Conservation (phyloP, 2,329 filamentous ascomycete species). For the Aspergillus awamori region DNA sequence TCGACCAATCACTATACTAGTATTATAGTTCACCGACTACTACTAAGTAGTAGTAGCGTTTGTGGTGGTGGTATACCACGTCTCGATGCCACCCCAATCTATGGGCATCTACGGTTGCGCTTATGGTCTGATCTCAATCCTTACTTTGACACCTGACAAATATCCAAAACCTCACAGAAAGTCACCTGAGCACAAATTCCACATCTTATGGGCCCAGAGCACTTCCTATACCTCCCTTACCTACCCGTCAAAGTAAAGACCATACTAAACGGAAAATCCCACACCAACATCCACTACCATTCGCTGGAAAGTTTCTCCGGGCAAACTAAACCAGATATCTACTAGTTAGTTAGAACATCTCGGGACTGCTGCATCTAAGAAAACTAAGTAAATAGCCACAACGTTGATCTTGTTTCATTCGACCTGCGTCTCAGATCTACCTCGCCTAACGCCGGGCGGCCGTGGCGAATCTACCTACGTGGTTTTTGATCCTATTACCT, state of each 20-base stretch:
- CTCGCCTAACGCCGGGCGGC: neutral
- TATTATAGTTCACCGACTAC: neutral
- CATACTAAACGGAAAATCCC: too few species aligned
- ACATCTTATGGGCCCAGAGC: too few species aligned
- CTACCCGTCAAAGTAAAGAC: too few species aligned
- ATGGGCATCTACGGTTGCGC: neutral
- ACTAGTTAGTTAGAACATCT: neutral
- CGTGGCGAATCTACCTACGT: too few species aligned
- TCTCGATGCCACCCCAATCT: too few species aligned
- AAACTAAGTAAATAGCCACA: neutral
- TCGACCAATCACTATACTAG: neutral
- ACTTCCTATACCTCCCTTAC: too few species aligned
- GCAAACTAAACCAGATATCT: neutral
- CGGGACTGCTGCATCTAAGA: neutral
- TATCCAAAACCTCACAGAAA: too few species aligned
- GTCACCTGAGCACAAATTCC: too few species aligned
- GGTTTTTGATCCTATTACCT: too few species aligned
- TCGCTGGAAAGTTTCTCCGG: constrained; percentile 7
- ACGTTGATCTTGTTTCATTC: neutral
- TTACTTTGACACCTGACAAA: too few species aligned
- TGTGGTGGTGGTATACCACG: neutral
- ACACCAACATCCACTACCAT: neutral
- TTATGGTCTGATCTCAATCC: too few species aligned
- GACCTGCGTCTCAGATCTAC: neutral
- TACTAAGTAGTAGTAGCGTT: too few species aligned